phyloP scores from a whole-genome alignment of 108 stramenopile genomes.

The Cyclotella sp. region DNA sequence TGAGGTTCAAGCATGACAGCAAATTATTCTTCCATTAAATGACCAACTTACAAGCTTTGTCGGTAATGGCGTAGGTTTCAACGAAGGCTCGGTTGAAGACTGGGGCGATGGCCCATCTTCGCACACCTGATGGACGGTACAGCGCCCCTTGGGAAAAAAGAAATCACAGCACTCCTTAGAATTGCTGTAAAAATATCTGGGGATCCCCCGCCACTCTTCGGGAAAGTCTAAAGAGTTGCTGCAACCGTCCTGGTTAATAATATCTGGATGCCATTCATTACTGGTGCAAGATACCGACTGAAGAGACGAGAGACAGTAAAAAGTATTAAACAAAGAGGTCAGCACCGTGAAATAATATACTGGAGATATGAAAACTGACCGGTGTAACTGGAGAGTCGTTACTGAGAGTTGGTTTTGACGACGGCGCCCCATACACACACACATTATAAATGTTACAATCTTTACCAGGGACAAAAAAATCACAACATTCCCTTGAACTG shows the following conservation, averaged over 20 bases:
- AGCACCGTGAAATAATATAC: too few species aligned
- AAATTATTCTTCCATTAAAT: too few species aligned
- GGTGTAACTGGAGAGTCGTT: neutral
- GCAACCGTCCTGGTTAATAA: neutral
- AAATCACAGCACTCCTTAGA: conserved; percentile 1
- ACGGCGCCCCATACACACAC: neutral
- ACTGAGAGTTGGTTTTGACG: neutral
- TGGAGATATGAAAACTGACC: neutral
- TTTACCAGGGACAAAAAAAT: neutral
- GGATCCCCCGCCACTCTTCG: neutral
- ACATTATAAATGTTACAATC: neutral
- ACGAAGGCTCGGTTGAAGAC: too few species aligned
- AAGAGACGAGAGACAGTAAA: too few species aligned
- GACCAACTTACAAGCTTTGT: too few species aligned
- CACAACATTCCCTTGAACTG: neutral
- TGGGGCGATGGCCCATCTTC: neutral
- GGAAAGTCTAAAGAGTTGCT: conserved; percentile 5
- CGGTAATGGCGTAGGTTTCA: too few species aligned
- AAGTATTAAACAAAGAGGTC: too few species aligned
- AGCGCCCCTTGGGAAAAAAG: neutral
- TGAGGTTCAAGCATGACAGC: too few species aligned
- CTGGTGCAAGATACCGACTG: neutral
- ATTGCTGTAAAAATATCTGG: neutral
- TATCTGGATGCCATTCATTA: neutral
- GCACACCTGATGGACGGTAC: neutral